Evolutionary conservation across 2,329 filamentous ascomycete genomes (phyloP).

Genomic region (Aspergillus latus): DNA sequence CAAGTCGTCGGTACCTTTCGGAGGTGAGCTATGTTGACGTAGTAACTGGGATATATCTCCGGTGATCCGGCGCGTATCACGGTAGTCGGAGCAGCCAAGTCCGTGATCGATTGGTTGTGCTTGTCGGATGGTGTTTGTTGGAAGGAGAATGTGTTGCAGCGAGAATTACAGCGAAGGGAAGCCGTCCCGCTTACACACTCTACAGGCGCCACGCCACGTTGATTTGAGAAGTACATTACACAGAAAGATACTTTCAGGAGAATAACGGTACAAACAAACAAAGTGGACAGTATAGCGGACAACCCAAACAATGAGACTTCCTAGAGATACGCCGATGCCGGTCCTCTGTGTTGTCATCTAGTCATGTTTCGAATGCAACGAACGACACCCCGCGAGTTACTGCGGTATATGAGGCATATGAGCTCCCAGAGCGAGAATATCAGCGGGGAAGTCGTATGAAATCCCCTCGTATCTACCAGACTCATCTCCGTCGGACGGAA

Average conservation of each 20-base stretch:
- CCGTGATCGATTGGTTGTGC: not conserved
- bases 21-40: not conserved
- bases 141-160: not conserved
- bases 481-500: not conserved
- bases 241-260: not conserved
- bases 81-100: not conserved
- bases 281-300: not conserved
- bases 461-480: not conserved
- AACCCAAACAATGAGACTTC: not conserved
- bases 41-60: not conserved
- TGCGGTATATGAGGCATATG: not conserved
- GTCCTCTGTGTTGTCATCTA: not conserved
- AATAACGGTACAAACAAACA: not conserved
- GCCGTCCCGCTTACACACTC: not conserved
- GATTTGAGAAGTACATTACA: not conserved
- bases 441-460: not conserved
- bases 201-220: not conserved
- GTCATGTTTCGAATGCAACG: slow-evolving; percentile 3
- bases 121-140: not conserved
- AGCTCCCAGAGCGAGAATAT: slow-evolving; percentile 1
- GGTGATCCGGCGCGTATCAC: not conserved
- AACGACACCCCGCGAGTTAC: not conserved
- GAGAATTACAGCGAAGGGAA: slow-evolving; percentile 8
- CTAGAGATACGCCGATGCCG: not conserved
- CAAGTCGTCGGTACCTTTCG: not conserved